Percentiles rank a stretch among this genome's conserved stretches.
phyloP scores from a whole-genome alignment of 768 basidiomycete species.

The Pleurotus platypus region DNA sequence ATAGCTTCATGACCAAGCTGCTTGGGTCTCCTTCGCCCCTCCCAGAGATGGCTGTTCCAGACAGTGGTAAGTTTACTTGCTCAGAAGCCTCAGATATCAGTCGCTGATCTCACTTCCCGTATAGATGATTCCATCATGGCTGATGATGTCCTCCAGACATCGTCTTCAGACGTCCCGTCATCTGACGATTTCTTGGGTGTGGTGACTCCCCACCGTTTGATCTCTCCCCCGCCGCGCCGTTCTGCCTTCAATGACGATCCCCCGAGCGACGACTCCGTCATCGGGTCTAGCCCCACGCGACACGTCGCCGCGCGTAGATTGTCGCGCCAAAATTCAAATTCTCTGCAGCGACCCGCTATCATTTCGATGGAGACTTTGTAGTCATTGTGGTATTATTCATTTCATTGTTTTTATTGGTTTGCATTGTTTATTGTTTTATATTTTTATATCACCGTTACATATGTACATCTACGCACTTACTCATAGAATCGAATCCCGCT shows the following conservation, averaged over 20 bases:
- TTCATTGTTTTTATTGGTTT: not conserved
- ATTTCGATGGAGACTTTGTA: not conserved
- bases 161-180: slow-evolving; percentile 39
- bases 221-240: slow-evolving; percentile 55
- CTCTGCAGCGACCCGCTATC: slow-evolving; percentile 10
- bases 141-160: not conserved
- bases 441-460: not conserved
- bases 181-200: slow-evolving; percentile 67
- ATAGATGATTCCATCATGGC: slow-evolving; percentile 53
- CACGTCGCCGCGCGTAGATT: slow-evolving; percentile 37
- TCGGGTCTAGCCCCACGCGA: slow-evolving; percentile 45
- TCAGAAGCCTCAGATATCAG: not conserved
- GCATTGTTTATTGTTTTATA: not conserved
- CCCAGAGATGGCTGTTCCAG: slow-evolving; percentile 7
- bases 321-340: slow-evolving; percentile 30
- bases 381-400: not conserved
- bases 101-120: not conserved
- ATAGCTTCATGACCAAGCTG: not conserved
- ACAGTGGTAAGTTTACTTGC: slow-evolving; percentile 27
- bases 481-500: too few species aligned
- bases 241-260: slow-evolving; percentile 29
- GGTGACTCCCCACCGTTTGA: slow-evolving; percentile 66
- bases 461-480: not conserved
- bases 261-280: slow-evolving; percentile 43
- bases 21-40: slow-evolving; percentile 1